Percentiles rank a stretch among this genome's conserved stretches.
phyloP scores from a whole-genome alignment of 169 alveolate genomes.

The Cryptosporidium baileyi region DNA sequence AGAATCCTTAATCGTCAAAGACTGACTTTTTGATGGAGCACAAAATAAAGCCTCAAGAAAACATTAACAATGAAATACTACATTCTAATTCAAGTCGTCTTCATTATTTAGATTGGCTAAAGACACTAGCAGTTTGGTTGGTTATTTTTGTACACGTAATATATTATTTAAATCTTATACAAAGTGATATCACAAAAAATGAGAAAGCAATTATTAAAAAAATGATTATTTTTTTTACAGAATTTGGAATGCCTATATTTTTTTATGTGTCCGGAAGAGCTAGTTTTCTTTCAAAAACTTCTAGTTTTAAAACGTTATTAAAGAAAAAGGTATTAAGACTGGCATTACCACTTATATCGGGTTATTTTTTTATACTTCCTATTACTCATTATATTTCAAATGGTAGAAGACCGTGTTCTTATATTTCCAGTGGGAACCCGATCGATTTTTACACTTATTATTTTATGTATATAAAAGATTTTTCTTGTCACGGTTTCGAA shows the following conservation, averaged over 20 bases:
- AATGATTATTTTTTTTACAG: conserved; percentile 49
- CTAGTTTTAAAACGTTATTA: not conserved
- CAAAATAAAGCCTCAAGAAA: not conserved
- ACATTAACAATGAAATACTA: not conserved
- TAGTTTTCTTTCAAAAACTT: conserved; percentile 15
- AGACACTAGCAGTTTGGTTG: conserved; percentile 63
- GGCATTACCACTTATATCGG: conserved; percentile 19
- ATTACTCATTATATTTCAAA: conserved; percentile 46
- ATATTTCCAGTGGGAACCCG: not conserved
- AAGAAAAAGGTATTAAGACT: conserved; percentile 31
- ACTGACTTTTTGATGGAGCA: conserved; percentile 36
- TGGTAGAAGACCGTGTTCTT: conserved; percentile 65
- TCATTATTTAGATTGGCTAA: conserved; percentile 65
- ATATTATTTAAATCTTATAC: conserved; percentile 2
- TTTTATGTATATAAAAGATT: conserved; percentile 12
- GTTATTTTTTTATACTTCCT: conserved; percentile 48
- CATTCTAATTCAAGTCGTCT: not conserved
- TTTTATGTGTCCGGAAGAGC: conserved; percentile 59
- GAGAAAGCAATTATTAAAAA: conserved; percentile 5
- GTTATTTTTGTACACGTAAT: conserved; percentile 62
- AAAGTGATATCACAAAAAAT: conserved; percentile 29
- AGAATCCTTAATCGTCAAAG: no score
- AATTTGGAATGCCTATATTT: conserved; percentile 67
- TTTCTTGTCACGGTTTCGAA: conserved; percentile 65
- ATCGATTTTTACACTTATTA: not conserved